These are phyloP conservation scores for Citeromyces matritensis DNA, from an alignment of 805 yeast species.

Conservation along the genomic window DNA sequence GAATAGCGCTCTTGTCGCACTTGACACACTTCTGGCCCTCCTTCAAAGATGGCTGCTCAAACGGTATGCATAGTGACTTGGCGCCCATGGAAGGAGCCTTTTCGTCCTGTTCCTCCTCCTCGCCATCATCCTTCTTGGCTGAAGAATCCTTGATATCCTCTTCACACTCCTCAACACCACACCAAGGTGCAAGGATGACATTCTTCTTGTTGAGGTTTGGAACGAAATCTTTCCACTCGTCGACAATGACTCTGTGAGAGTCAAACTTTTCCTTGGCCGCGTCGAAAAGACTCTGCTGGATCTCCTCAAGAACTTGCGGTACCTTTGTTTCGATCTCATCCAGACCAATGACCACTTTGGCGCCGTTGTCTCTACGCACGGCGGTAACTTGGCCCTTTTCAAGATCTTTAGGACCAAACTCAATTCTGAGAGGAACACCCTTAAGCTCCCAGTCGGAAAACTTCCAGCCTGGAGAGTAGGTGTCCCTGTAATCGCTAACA, in stretches of 20 bases:
- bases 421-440: constrained; percentile 90
- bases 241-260: constrained; percentile 66
- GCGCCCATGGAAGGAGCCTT: constrained; percentile 99
- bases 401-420: constrained; percentile 93
- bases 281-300: constrained; percentile 61
- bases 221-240: constrained; percentile 85
- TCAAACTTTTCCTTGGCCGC: constrained; percentile 78
- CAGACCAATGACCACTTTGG: constrained; percentile 53
- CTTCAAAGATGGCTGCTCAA: constrained; percentile 74
- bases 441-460: constrained; percentile 94
- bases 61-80: constrained; percentile 93
- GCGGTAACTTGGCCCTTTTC: constrained; percentile 67
- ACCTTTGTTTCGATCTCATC: constrained; percentile 49
- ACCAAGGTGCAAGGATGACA: constrained; percentile 91
- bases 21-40: constrained; percentile 75
- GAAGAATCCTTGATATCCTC: constrained; percentile 89
- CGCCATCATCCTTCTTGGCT: constrained; percentile 67
- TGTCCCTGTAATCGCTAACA: constrained; percentile 78
- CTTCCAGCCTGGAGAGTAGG: constrained; percentile 98
- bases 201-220: constrained; percentile 86
- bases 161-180: constrained; percentile 90
- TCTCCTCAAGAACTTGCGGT: constrained; percentile 65
- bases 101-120: constrained; percentile 83
- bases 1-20: constrained; percentile 63
- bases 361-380: constrained; percentile 86